A percentile compares a stretch with the other conserved stretches of the same genome.
These are phyloP conservation scores for Psidium friedrichsthalianum DNA, from an alignment of 345 rosid species.

Conservation along the genomic window DNA sequence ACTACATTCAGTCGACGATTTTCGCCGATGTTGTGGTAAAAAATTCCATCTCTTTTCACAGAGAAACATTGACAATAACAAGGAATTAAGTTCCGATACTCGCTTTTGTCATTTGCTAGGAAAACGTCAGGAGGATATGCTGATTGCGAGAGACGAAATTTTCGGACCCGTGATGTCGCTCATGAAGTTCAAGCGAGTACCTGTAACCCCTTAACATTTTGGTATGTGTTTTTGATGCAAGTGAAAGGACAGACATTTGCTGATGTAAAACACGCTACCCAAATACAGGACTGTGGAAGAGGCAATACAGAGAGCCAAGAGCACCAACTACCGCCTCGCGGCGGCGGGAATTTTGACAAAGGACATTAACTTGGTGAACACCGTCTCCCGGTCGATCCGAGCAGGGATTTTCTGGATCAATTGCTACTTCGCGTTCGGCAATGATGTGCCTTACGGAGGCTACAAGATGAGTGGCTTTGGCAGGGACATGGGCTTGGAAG, in stretches of 20 bases:
- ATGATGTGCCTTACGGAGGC: slow-evolving; percentile 63
- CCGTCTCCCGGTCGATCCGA: slow-evolving; percentile 56
- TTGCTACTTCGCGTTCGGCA: slow-evolving; percentile 49
- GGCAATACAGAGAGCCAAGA: slow-evolving; percentile 52
- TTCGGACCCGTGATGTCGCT: slow-evolving; percentile 72
- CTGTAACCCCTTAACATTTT: neutral
- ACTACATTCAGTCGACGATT: slow-evolving; percentile 53
- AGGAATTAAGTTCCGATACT: neutral
- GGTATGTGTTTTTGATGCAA: neutral
- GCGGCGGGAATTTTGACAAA: slow-evolving; percentile 65
- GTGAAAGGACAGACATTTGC: neutral
- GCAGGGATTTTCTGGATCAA: slow-evolving; percentile 60
- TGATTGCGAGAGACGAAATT: slow-evolving; percentile 55
- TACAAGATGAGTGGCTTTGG: slow-evolving; percentile 65
- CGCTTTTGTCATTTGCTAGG: neutral
- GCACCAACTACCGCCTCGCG: slow-evolving; percentile 48
- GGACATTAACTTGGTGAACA: slow-evolving; percentile 51
- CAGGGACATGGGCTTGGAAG: slow-evolving; percentile 54
- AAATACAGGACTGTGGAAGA: slow-evolving; percentile 56
- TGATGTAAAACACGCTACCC: neutral
- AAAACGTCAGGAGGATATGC: slow-evolving; percentile 43
- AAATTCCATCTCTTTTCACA: neutral
- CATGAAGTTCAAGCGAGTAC: slow-evolving; percentile 56
- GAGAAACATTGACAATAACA: neutral
- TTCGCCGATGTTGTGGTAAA: slow-evolving; percentile 47